These are phyloP conservation scores for Sclerotinia sclerotiorum DNA, from an alignment of 2,329 filamentous ascomycete genomes.

Conservation along the genomic window DNA sequence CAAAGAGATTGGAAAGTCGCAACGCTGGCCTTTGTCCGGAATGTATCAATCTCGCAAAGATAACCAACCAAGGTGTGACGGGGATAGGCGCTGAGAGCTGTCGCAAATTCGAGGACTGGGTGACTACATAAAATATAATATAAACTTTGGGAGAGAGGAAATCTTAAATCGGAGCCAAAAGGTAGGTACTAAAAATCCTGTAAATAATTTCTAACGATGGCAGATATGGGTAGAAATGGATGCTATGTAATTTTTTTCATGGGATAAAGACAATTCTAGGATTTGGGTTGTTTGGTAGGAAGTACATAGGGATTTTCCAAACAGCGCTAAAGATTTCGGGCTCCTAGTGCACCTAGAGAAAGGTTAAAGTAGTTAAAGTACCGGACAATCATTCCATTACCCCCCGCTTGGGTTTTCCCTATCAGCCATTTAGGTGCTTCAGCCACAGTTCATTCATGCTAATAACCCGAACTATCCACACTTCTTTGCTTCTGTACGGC, in stretches of 20 bases:
- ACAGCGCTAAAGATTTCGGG: constrained; percentile 8
- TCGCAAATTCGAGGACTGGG: constrained; percentile 16
- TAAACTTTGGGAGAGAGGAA: neutral
- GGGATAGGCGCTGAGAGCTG: constrained; percentile 16
- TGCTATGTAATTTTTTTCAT: neutral
- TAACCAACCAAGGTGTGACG: constrained; percentile 11
- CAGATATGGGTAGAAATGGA: neutral
- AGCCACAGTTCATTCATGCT: neutral
- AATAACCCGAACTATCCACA: neutral
- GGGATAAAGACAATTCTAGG: neutral
- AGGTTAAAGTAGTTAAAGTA: constrained; percentile 3
- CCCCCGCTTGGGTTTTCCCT: neutral
- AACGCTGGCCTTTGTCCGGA: constrained; percentile 17
- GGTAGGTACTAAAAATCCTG: neutral
- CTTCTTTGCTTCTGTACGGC: neutral
- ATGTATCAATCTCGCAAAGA: constrained; percentile 17
- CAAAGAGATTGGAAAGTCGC: constrained; percentile 19
- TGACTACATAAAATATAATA: neutral
- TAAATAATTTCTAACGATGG: neutral
- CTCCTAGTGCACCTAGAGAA: neutral
- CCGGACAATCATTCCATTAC: neutral
- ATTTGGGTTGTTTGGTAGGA: neutral
- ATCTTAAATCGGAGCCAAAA: neutral
- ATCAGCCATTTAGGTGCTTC: constrained; percentile 1
- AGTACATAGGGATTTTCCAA: neutral